Conservation (phyloP, 2,329 filamentous ascomycete species). For the Simplicillium aogashimaense region DNA sequence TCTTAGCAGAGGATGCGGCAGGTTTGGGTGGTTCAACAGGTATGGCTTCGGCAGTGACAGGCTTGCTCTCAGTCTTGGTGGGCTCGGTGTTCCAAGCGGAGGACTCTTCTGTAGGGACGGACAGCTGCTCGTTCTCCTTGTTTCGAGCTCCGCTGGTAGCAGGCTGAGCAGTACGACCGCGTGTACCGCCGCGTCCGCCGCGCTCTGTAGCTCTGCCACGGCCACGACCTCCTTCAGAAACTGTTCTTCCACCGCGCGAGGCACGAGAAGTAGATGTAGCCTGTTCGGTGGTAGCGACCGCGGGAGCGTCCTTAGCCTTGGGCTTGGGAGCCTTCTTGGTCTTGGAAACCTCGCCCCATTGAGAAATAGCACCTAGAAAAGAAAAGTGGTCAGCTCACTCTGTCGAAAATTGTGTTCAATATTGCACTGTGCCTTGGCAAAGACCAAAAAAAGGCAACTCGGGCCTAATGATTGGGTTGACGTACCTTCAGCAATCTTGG, state of each 20-base stretch:
- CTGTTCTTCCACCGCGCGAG: constrained; percentile 51
- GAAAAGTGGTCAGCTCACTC: constrained; percentile 13
- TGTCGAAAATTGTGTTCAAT: not conserved
- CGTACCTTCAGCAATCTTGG: constrained; percentile 71
- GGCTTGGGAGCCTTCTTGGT: constrained; percentile 50
- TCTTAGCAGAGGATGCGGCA: constrained; percentile 38
- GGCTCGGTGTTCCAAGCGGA: constrained; percentile 29
- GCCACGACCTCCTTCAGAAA: constrained; percentile 52
- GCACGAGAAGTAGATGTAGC: constrained; percentile 34
- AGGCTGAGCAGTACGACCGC: constrained; percentile 49
- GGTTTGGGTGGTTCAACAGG: constrained; percentile 26
- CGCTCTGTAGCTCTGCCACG: constrained; percentile 54
- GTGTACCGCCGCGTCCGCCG: constrained; percentile 48
- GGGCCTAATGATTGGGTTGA: constrained; percentile 4
- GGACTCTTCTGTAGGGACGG: constrained; percentile 63
- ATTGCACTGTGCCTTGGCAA: not conserved
- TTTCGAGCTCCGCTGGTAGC: constrained; percentile 51
- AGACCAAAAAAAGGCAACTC: not conserved
- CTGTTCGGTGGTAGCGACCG: constrained; percentile 39
- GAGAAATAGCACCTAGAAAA: constrained; percentile 59
- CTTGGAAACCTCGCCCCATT: constrained; percentile 79
- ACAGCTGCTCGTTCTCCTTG: constrained; percentile 46
- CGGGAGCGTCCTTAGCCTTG: constrained; percentile 55
- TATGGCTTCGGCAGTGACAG: constrained; percentile 20
- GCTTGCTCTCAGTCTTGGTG: constrained; percentile 20